Conservation (phyloP, 2,329 filamentous ascomycete species). For the Fonsecaea erecta region DNA sequence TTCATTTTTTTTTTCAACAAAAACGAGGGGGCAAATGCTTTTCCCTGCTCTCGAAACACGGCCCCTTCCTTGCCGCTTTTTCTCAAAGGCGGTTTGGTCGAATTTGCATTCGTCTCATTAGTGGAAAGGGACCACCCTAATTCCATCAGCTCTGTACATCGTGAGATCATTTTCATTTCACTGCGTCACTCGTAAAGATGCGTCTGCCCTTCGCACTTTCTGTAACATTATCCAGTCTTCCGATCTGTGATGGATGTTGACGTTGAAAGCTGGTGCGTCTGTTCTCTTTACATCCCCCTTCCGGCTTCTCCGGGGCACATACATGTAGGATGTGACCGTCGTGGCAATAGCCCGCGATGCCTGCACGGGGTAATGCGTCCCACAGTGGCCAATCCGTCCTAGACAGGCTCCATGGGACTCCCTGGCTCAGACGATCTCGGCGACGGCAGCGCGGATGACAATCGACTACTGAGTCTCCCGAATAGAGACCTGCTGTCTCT, state of each 20-base stretch:
- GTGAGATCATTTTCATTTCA: background rate
- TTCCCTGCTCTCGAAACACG: too few relatives aligned
- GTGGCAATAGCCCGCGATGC: background rate
- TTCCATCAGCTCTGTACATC: too few relatives aligned
- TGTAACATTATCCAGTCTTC: background rate
- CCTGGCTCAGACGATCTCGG: conserved; percentile 15
- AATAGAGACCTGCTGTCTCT: conserved; percentile 18
- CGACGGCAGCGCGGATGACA: conserved; percentile 19
- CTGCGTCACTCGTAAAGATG: too few relatives aligned
- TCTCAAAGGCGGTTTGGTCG: too few relatives aligned
- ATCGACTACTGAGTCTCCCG: conserved; percentile 20
- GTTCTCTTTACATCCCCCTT: background rate
- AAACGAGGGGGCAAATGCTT: too few relatives aligned
- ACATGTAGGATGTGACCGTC: background rate
- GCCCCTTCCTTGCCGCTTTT: too few relatives aligned
- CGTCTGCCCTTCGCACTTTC: background rate
- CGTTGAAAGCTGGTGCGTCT: background rate
- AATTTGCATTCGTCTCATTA: too few relatives aligned
- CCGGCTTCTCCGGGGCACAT: background rate
- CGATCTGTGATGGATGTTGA: background rate
- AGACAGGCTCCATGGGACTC: conserved; percentile 24
- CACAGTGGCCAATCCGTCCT: background rate
- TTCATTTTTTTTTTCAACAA: too few relatives aligned
- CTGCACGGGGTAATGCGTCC: background rate
- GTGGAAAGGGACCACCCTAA: too few relatives aligned